phyloP scores from a whole-genome alignment of 768 basidiomycete genomes.

The Phlebiopsis flavidoalba region DNA sequence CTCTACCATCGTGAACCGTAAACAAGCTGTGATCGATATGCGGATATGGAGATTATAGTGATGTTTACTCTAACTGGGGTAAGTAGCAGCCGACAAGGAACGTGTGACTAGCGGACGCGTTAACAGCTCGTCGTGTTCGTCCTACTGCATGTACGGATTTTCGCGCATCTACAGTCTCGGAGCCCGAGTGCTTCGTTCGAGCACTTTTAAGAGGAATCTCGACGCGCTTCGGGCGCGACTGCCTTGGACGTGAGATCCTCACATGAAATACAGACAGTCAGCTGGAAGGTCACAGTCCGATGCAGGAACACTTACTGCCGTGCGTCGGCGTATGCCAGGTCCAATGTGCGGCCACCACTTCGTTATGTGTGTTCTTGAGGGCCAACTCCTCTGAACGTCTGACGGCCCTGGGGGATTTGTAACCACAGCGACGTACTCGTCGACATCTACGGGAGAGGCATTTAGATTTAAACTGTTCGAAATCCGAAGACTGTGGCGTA shows the following conservation, averaged over 20 bases:
- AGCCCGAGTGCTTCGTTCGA: constrained; percentile 50
- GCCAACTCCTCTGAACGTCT: constrained; percentile 86
- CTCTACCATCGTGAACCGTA: constrained; percentile 1
- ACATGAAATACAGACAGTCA: background rate
- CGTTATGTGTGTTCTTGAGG: constrained; percentile 65
- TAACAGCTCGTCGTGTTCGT: constrained; percentile 71
- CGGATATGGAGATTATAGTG: constrained; percentile 1
- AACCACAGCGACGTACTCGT: constrained; percentile 85
- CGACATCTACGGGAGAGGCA: constrained; percentile 50
- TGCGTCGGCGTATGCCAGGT: constrained; percentile 72
- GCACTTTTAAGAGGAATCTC: too few relatives aligned
- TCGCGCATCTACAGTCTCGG: constrained; percentile 70
- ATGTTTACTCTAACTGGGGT: constrained; percentile 3
- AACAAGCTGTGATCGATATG: background rate
- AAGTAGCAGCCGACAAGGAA: background rate
- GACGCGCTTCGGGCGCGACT: constrained; percentile 73
- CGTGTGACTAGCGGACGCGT: constrained; percentile 23
- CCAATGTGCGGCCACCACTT: constrained; percentile 85
- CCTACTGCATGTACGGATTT: constrained; percentile 88
- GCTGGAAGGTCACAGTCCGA: background rate
- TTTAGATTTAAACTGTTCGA: constrained; percentile 5
- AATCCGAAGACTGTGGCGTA: constrained; percentile 30
- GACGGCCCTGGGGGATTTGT: constrained; percentile 82
- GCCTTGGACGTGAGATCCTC: constrained; percentile 69
- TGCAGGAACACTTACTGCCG: constrained; percentile 49